Base-by-base conservation (phyloP, 1,139 yeast species). In the Magnusiomyces tetraspermus region DNA sequence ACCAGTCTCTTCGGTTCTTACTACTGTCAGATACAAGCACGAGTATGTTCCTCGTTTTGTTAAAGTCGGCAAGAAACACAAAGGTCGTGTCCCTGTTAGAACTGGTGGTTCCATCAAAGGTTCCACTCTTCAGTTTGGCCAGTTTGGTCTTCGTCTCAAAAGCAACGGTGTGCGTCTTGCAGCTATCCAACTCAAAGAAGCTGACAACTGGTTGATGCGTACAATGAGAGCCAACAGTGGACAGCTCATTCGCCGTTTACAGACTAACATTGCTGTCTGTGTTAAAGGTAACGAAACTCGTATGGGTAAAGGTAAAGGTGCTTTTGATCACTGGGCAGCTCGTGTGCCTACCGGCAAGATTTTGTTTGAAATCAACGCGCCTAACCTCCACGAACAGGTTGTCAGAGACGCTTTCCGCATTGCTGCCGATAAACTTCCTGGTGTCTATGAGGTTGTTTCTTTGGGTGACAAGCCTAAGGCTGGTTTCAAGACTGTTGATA, bases 271-370 rank as follows among this genome's bases (percentile, higher is more conserved):
- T 55, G 94, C 97, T 0, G 95, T 92, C 22, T 90, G 97, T 71
- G 81, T 87, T 55, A 92, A 92, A 73, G 99, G 99, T 74, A 92
- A 94, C 69, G 97, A 92, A 68, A 88, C 97, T 21, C 92, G 99
- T 82, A 92, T 92, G 99, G 99, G 99, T 75, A 92, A 94, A 71
- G 99, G 99, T 74, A 92, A 92, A 71, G 99, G 99, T 70, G 83
- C 94, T 0, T 90, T 92, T 67, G 96, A 89, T 63, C 95, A 88
- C 73, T 94, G 97, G 97, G 95, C 95, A 59, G 86, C 83, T 45
- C 80, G 99, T 63, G 92, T 92, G 21, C 95, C 98, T 47, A 89
- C 97, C 0, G 99, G 99, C 2, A 89, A 89, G 65, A 82, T 92
- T 49, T 74, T 89, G 37, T 89, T 90, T 66, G 99, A 92, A 71